Base-by-base conservation (phyloP, 257 asterid species). In the Primulina huaijiensis region DNA sequence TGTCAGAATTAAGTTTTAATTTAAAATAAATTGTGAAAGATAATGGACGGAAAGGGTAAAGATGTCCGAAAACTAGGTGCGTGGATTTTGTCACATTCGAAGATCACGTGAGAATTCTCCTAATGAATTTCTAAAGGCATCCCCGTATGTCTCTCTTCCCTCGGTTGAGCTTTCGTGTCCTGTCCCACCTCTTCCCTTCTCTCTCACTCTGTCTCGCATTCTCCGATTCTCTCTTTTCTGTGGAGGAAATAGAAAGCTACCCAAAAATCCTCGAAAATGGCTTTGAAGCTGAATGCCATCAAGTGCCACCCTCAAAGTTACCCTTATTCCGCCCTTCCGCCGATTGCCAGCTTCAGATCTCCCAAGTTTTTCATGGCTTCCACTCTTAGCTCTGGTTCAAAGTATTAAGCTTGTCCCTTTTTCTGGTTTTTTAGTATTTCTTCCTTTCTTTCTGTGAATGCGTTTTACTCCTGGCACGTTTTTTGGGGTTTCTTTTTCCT, bases 281-380 rank as follows among this genome's bases (percentile, higher is more conserved):
- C 81, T 12, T 59, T 78, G 74, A 78, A 76, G 76, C 81, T 82
- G 10, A 75, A 73, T 64, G 68, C 77, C 63, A 63, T 66, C 56
- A 66, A 31, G 60, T 74, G 79, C 12, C 77, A 73, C 19, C 37
- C 70, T 3, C 75, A 74, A 30, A 81, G 75, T 69, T 72, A 68
- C 78, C 75, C 79, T 46, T 68, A 69, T 0, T 78, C 73, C 30
- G 69, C 81, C 29, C 82, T 78, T 43, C 76, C 95, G 23, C 80
- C 84, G n/a, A 59, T 77, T 65, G 83, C 87, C 62, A 84, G 73
- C 84, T 70, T 76, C 90, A 84, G 92, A 84, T 90, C 96, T 75
- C 86, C 96, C 50, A 88, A 76, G 78, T 82, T 90, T 63, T 46
- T 77, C 82, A 82, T 90, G 96, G 89, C 97, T 65, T 87, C 97